These are phyloP conservation scores for Fusarium pseudocircinatum DNA, from an alignment of 2,329 filamentous ascomycete genomes.

Conservation along the genomic window DNA sequence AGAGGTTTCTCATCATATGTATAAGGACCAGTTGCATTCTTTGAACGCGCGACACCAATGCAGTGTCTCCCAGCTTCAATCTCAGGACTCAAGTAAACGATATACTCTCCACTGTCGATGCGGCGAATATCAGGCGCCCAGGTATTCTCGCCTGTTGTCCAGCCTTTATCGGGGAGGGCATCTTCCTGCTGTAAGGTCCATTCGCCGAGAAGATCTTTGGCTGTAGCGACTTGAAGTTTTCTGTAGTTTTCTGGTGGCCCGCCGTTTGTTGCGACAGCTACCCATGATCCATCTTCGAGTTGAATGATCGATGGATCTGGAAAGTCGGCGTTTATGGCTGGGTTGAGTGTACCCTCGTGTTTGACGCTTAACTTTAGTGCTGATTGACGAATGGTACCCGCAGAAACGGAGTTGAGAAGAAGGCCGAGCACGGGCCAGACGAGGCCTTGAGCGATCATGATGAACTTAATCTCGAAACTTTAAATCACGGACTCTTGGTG, in stretches of 20 bases:
- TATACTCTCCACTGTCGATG: not conserved
- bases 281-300: slow-evolving; percentile 12
- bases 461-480: not conserved
- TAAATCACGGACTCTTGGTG: accelerated
- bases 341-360: not conserved
- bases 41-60: slow-evolving; percentile 14
- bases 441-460: not conserved
- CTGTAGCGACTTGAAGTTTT: slow-evolving; percentile 7
- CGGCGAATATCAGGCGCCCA: slow-evolving; percentile 20
- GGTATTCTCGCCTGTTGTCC: slow-evolving; percentile 3
- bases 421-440: not conserved
- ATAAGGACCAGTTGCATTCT: not conserved
- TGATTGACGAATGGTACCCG: not conserved
- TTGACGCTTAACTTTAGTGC: slow-evolving; percentile 5
- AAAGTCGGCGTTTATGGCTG: slow-evolving; percentile 9
- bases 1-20: not conserved
- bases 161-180: slow-evolving; percentile 5
- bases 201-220: not conserved
- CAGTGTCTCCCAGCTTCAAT: not conserved
- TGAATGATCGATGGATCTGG: slow-evolving; percentile 13
- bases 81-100: slow-evolving; percentile 3
- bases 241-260: not conserved
- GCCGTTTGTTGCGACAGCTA: slow-evolving; percentile 14
- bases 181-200: slow-evolving; percentile 5
- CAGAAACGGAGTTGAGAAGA: not conserved